Conservation (phyloP, 2,329 filamentous ascomycete genomes). For the Colletotrichum abscissum region DNA sequence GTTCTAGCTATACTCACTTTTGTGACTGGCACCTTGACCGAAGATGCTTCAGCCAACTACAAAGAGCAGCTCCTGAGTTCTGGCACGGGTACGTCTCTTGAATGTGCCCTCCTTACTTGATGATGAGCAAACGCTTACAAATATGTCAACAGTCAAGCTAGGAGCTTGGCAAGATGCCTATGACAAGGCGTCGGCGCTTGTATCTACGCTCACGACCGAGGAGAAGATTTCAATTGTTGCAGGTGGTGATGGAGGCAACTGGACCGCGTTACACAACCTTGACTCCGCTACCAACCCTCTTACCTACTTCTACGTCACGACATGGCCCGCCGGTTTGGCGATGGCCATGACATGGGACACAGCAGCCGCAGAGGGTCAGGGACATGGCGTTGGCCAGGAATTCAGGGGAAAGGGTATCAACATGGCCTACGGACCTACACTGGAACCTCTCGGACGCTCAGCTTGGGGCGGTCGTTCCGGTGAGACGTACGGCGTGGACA, state of each 20-base stretch:
- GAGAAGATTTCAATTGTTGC: constrained; percentile 66
- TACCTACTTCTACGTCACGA: constrained; percentile 42
- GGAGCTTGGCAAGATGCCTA: constrained; percentile 68
- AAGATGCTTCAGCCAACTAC: constrained; percentile 37
- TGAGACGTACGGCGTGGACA: constrained; percentile 40
- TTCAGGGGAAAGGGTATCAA: constrained; percentile 41
- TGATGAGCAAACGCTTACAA: neutral
- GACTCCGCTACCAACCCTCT: constrained; percentile 38
- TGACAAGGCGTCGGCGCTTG: constrained; percentile 65
- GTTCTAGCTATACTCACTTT: constrained; percentile 31
- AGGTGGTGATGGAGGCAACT: constrained; percentile 45
- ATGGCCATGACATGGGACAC: constrained; percentile 80
- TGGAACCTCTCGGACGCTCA: constrained; percentile 40
- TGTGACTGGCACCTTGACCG: constrained; percentile 25
- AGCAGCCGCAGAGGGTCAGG: constrained; percentile 73
- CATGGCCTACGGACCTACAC: constrained; percentile 41
- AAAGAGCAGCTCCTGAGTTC: constrained; percentile 37
- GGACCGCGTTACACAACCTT: constrained; percentile 33
- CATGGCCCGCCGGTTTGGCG: constrained; percentile 72
- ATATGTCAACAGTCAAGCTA: constrained; percentile 35
- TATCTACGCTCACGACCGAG: constrained; percentile 72
- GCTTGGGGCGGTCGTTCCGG: constrained; percentile 40
- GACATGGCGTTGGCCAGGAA: constrained; percentile 57
- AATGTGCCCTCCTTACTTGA: neutral
- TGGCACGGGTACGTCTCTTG: constrained; percentile 28